phyloP scores from a whole-genome alignment of 192 early-diverging fungal genomes.

The Tieghemiomyces parasiticus region DNA sequence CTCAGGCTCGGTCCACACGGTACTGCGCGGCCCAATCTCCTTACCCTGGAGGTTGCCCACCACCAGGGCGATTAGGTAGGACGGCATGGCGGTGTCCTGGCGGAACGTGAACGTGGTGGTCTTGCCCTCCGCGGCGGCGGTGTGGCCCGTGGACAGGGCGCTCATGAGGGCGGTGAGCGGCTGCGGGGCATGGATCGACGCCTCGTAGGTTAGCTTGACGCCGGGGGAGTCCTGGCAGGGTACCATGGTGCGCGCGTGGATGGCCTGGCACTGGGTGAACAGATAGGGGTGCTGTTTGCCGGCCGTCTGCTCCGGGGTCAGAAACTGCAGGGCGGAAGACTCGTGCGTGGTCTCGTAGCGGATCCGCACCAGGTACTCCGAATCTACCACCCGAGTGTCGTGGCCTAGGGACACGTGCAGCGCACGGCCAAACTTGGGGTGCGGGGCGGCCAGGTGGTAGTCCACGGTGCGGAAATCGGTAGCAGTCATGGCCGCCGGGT shows the following conservation, averaged over 20 bases:
- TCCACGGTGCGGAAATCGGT: not conserved
- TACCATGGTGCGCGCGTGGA: slow-evolving; percentile 81
- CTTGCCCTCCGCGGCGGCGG: slow-evolving; percentile 24
- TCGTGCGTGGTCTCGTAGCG: slow-evolving; percentile 63
- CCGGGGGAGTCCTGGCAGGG: slow-evolving; percentile 84
- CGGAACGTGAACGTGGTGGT: slow-evolving; percentile 60
- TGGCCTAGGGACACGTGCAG: slow-evolving; percentile 51
- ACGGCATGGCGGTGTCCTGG: slow-evolving; percentile 81
- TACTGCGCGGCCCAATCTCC: slow-evolving; percentile 77
- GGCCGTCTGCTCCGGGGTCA: slow-evolving; percentile 82
- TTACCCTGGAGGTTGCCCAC: slow-evolving; percentile 73
- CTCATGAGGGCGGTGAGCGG: slow-evolving; percentile 87
- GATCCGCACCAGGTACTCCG: slow-evolving; percentile 41
- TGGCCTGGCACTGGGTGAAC: slow-evolving; percentile 94
- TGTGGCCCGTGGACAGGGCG: slow-evolving; percentile 49
- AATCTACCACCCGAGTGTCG: slow-evolving; percentile 22
- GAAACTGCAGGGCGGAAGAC: slow-evolving; percentile 85
- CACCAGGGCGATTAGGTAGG: slow-evolving; percentile 89
- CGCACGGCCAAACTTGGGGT: slow-evolving; percentile 56
- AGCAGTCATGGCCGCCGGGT: not conserved
- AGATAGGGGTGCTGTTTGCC: slow-evolving; percentile 90
- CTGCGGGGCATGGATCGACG: slow-evolving; percentile 56
- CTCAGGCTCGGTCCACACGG: slow-evolving; percentile 95
- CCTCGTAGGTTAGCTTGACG: slow-evolving; percentile 82
- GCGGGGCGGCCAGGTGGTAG: slow-evolving; percentile 29